A percentile compares a stretch with the other conserved stretches of the same genome.
Evolutionary conservation across 495 filamentous ascomycete species (phyloP).

Genomic region (Xylaria bambusicola): DNA sequence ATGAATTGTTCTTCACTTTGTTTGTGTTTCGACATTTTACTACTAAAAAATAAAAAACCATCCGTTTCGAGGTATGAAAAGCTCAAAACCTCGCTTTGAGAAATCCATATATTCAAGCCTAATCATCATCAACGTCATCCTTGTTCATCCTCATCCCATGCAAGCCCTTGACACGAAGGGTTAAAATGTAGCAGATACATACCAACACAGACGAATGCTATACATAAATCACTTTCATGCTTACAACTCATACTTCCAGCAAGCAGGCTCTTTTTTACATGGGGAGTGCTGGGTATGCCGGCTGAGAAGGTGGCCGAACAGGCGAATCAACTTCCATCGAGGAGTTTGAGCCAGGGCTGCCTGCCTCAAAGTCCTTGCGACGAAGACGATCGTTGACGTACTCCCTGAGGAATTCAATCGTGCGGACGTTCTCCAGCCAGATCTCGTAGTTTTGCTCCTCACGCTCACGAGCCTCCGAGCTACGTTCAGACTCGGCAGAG

Average conservation of each 20-base stretch:
- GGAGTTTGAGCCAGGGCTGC: conserved; percentile 28
- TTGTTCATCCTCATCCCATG: neutral
- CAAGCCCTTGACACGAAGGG: neutral
- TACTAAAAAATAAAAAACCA: no score
- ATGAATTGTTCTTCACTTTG: no score
- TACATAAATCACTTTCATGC: neutral
- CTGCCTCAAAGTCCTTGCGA: conserved; percentile 60
- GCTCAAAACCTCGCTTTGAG: neutral
- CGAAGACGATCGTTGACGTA: conserved; percentile 67
- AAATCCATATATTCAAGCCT: neutral
- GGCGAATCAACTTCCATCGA: conserved; percentile 36
- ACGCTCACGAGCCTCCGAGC: conserved; percentile 47
- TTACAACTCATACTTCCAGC: neutral
- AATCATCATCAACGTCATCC: conserved; percentile 5
- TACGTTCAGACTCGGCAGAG: conserved; percentile 45
- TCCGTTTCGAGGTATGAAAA: no score
- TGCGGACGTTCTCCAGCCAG: conserved; percentile 83
- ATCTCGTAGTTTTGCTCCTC: conserved; percentile 61
- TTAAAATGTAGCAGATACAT: neutral
- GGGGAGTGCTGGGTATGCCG: conserved; percentile 33
- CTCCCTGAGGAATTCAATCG: conserved; percentile 72
- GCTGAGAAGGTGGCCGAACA: conserved; percentile 30
- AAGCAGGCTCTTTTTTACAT: conserved; percentile 1
- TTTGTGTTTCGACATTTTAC: no score
- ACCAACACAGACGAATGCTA: conserved; percentile 1